Evolutionary conservation across 148 eudicot species (phyloP), one percentile per base, ranked within the genome.

Genomic region (Rhododendron vialii): DNA sequence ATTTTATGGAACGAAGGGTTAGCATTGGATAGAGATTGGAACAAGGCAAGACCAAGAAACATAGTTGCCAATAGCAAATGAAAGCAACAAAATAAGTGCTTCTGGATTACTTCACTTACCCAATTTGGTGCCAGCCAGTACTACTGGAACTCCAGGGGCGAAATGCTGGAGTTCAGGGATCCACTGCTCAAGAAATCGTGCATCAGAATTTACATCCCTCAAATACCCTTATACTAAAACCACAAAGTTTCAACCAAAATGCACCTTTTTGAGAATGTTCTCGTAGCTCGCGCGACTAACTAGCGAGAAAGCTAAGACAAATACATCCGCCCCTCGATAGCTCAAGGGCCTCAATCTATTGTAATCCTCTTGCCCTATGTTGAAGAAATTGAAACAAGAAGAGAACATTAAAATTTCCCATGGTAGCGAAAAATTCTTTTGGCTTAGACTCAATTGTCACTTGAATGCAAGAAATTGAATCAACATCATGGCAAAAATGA

Each of bases 231-330:
- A 41, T 50, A 35, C 10, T 8, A 36, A 43, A 41, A 83, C 81
- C 87, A 50, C 4, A 85, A 85, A 43, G 13, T 20, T 45, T 51
- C 22, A 85, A 80, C 61, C 61, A 9, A 55, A 86, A 82, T 71
- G 67, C 84, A 97, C 99, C 99, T 97, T 97, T 88, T 97, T 97
- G 28, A 87, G 87, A 84, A 97, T 91, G 86, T 97, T 97, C 89
- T 97, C 99, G 77, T 95, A 97, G 93, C 99, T 97, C 57, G 99
- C 99, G 78, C 99, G 98, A 84, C 99, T 97, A 80, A 97, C 96
- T 90, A 97, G 88, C 43, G 99, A 97, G 86, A 97, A 97, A 57
- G 99, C 99, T 82, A 97, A 90, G 85, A 97, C 99, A 78, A 97
- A 97, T 9, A 97, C 98, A 89, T 97, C 99, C 35, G 90, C 99